Base-by-base conservation (phyloP, 2,329 filamentous ascomycete species). In the Epichloe typhina region DNA sequence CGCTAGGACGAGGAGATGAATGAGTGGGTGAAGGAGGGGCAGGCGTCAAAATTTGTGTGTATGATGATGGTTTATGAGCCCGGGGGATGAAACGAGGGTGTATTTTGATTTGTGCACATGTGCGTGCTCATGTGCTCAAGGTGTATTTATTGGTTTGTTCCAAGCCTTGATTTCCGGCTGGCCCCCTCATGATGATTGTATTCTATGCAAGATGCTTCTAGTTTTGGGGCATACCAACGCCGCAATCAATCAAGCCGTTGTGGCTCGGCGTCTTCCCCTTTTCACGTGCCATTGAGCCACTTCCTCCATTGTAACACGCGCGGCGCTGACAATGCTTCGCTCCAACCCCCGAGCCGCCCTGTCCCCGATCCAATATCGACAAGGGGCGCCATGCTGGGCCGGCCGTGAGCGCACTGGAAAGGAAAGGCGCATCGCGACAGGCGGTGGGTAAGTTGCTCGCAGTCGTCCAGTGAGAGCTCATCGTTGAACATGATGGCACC, bases 401-500 rank as follows among this genome's bases (percentile, higher is more conserved):
- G 72, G 0, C 88, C 88, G 69, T 94, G 88, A 1, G 88, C 88
- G 65, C 88, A 94, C 61, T 88, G 83, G 56, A 93, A 93, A 0
- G 88, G 87, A 54, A 91, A 87, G 0, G 72, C 73, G 56, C 84
- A 89, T 0, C 59, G 61, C 0, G 76, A 73, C n/a, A 93, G 66
- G 3, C 72, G 71, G 2, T 50, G 53, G 0, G 91, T 63, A 36
- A 93, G 64, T 0, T 64, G 61, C 9, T 66, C 57, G 57, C 87
- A 91, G 55, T 88, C 74, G 0, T 71, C 65, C 0, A 62, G 55
- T 0, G 71, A 72, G 7, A 93, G 66, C 5, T 68, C 61, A 59
- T 94, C 88, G 57, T 91, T 91, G 66, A 94, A 94, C 86, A 90
- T 91, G 62, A 93, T 82, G 2, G 88, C 86, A 37, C 70, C 73